Percentiles rank a stretch among this genome's conserved stretches.
These are phyloP conservation scores for Colletotrichum plurivorum DNA, from an alignment of 2,329 filamentous ascomycete species.

Conservation along the genomic window DNA sequence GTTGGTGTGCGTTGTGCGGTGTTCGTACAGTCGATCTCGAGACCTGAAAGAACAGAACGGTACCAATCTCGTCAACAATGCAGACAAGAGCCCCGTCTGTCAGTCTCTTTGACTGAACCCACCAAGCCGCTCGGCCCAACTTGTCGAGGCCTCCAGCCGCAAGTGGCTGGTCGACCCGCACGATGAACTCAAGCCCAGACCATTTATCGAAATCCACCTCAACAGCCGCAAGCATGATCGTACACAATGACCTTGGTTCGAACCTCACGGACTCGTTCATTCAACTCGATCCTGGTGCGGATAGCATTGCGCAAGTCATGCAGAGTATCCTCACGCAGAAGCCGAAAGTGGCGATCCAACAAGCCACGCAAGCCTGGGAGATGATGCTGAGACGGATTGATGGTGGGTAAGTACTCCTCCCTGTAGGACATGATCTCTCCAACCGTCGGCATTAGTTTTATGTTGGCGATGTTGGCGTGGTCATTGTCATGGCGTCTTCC, in stretches of 20 bases:
- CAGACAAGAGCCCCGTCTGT: conserved; percentile 65
- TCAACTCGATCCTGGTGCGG: conserved; percentile 40
- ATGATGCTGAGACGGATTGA: conserved; percentile 52
- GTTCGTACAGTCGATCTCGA: conserved; percentile 46
- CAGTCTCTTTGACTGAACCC: conserved; percentile 63
- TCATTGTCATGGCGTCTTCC: conserved; percentile 66
- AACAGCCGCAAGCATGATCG: conserved; percentile 40
- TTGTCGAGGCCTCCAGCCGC: conserved; percentile 41
- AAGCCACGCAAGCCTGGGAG: conserved; percentile 60
- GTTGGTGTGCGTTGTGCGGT: conserved; percentile 37
- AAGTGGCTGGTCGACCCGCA: conserved; percentile 62
- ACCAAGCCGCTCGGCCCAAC: conserved; percentile 61
- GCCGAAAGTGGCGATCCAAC: conserved; percentile 68
- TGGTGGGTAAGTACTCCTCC: conserved; percentile 60
- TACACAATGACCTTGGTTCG: conserved; percentile 41
- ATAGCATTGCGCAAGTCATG: conserved; percentile 65
- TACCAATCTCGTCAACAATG: conserved; percentile 56
- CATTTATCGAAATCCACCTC: conserved; percentile 52
- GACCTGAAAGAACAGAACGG: conserved; percentile 59
- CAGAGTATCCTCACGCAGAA: conserved; percentile 69
- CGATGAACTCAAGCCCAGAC: conserved; percentile 59
- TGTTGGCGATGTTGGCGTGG: conserved; percentile 58
- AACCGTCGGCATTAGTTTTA: conserved; percentile 64
- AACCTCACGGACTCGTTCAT: conserved; percentile 49
- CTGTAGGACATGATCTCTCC: conserved; percentile 60